Conservation (phyloP, 371 early-diverging fungal genomes). For the Mortierella polycephala region DNA sequence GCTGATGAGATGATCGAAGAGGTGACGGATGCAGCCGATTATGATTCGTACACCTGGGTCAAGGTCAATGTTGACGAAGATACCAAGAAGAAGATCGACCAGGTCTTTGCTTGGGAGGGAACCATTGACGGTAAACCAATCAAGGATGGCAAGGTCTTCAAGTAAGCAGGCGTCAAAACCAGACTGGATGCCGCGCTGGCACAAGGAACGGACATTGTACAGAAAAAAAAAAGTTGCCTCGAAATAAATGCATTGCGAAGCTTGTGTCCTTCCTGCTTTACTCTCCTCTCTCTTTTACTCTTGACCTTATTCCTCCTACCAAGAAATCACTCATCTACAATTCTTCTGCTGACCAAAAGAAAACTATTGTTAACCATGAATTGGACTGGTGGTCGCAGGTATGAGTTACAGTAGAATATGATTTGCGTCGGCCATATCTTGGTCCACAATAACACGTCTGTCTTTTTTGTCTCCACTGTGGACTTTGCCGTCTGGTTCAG, state of each 20-base stretch:
- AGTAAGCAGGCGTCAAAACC: slow-evolving; percentile 57
- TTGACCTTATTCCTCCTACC: not conserved
- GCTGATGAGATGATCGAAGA: slow-evolving; percentile 82
- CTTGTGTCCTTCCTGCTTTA: not conserved
- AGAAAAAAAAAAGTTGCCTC: not conserved
- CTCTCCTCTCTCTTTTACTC: not conserved
- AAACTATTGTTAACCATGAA: slow-evolving; percentile 15
- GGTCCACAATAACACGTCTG: no score
- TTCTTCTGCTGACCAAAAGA: not conserved
- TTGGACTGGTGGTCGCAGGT: slow-evolving; percentile 38
- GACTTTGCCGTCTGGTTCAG: no score
- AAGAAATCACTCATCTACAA: not conserved
- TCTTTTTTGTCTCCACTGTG: no score
- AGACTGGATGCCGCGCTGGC: not conserved
- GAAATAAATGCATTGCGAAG: not conserved
- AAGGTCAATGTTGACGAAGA: slow-evolving; percentile 66
- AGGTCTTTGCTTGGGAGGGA: slow-evolving; percentile 69
- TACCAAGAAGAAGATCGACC: slow-evolving; percentile 36
- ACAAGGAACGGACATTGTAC: not conserved
- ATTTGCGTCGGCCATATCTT: no score
- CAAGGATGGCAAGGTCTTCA: slow-evolving; percentile 81
- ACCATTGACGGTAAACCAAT: slow-evolving; percentile 59
- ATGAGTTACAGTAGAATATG: no score
- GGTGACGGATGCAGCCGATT: slow-evolving; percentile 89
- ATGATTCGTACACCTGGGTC: slow-evolving; percentile 82